Evolutionary conservation across 768 basidiomycete species (phyloP).

Genomic region (Tricholoma terreum): DNA sequence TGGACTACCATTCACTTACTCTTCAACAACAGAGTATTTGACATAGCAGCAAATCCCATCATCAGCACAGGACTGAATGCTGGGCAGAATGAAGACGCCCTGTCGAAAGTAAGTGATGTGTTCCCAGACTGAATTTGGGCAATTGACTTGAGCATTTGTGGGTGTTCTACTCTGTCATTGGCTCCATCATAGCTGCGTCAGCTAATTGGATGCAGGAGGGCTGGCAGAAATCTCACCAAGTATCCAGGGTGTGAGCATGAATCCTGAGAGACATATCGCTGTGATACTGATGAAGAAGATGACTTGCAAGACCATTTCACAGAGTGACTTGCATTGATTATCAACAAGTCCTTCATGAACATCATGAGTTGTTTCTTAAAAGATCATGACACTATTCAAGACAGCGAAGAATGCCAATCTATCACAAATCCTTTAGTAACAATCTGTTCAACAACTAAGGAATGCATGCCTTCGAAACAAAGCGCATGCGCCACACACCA

Average conservation of each 20-base stretch:
- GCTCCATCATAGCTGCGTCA: slow-evolving; percentile 18
- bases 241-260: slow-evolving; percentile 52
- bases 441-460: neutral
- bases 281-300: slow-evolving; percentile 77
- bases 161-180: slow-evolving; percentile 16
- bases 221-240: slow-evolving; percentile 26
- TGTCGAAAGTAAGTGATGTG: slow-evolving; percentile 55
- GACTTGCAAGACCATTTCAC: slow-evolving; percentile 80
- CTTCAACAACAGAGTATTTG: slow-evolving; percentile 75
- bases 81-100: slow-evolving; percentile 60
- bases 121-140: slow-evolving; percentile 87
- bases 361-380: slow-evolving; percentile 52
- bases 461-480: slow-evolving; percentile 67
- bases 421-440: neutral
- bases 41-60: slow-evolving; percentile 75
- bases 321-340: slow-evolving; percentile 57
- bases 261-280: slow-evolving; percentile 76
- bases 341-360: neutral
- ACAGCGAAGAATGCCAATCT: slow-evolving; percentile 80
- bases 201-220: neutral
- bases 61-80: slow-evolving; percentile 77
- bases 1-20: slow-evolving; percentile 65
- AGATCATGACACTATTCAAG: slow-evolving; percentile 71
- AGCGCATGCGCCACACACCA: slow-evolving; percentile 82
- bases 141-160: slow-evolving; percentile 47